Base-by-base conservation (phyloP, 2,329 filamentous ascomycete species). In the Colletotrichum sp. region DNA sequence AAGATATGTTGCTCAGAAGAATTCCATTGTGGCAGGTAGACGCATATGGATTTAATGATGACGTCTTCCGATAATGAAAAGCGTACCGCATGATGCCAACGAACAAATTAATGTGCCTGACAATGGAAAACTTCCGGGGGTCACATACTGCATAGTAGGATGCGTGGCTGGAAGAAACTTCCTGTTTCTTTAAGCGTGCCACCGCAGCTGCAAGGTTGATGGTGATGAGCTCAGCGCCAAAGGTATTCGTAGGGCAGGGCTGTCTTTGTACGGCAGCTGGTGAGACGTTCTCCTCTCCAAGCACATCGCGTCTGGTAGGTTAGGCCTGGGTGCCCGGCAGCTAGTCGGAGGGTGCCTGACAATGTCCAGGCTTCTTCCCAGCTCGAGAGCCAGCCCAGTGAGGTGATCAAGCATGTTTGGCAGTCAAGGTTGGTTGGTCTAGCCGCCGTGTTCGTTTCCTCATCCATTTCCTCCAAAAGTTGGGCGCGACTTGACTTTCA, bases 371-470 rank as follows among this genome's bases (percentile, higher is more conserved):
- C 61, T 61, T 61, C n/a, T 67, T 65, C 72, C 72, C 63, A 61
- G 72, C 63, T 71, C 26, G 21, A 26, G 3, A 15, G 16, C n/a
- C 66, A 64, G 43, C 30, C 57, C 71, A 21, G 57, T 57, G 59
- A 65, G 67, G 43, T 65, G 32, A 59, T 59, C 59, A 71, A 39
- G 39, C 71, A 64, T 71, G 24, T 65, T 64, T 57, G 36, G 4
- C 26, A 32, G 43, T 15, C 18, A 64, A 70, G 30, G 65, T 32
- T 63, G 59, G 39, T 48, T 48, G 65, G 57, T 68, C 57, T n/a
- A 64, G 71, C 39, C 59, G 59, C 57, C 52, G 28, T 30, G 72
- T 74, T 66, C 48, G 72, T 67, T 75, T 72, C 48, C 61, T 43
- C 36, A n/a, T 71, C 72, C 64, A 30, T 30, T 65, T 66, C 30